Base-by-base conservation (phyloP, 345 rosid genomes). In the Gynandropsis gynandra region DNA sequence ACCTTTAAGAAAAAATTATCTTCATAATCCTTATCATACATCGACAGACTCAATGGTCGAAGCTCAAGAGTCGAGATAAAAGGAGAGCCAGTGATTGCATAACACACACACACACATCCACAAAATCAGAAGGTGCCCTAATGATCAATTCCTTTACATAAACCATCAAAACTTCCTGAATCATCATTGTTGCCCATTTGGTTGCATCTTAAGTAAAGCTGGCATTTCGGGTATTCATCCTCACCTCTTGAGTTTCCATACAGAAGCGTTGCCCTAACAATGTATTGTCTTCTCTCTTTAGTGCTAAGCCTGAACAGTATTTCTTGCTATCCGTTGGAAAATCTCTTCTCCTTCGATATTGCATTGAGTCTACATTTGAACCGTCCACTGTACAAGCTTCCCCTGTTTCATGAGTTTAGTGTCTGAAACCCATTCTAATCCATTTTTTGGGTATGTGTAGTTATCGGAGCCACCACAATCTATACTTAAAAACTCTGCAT, bases 51-150 rank as follows among this genome's bases (percentile, higher is more conserved):
- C 67, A 85, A 62, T 12, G 97, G 95, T 51, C 98, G 57, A 39
- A 92, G 76, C 75, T 92, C 98, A 1, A 92, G 74, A 42, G 95
- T 82, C 21, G 97, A 88, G 38, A 92, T n/a, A n/a, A n/a, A n/a
- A n/a, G n/a, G n/a, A n/a, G n/a, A n/a, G n/a, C n/a, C n/a, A n/a
- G n/a, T n/a, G 21, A 75, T 74, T 29, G 90, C 94, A 73, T 94
- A 85, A 42, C 97, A 92, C 8, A 85, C 29, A 66, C 98, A 88
- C 38, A 88, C 97, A 71, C n/a, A n/a, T 85, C 90, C 5, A 83
- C 55, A 29, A 86, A 85, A 58, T 64, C 56, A 1, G 97, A 79
- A 7, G 81, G 86, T 48, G 95, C 95, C 56, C 89, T 76, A 17
- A 92, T 74, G 7, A 92, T 76, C 81, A 87, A 72, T 62, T 88